Evolutionary conservation across 2,329 filamentous ascomycete species (phyloP).

Genomic region (Alternaria angustiovoidea): DNA sequence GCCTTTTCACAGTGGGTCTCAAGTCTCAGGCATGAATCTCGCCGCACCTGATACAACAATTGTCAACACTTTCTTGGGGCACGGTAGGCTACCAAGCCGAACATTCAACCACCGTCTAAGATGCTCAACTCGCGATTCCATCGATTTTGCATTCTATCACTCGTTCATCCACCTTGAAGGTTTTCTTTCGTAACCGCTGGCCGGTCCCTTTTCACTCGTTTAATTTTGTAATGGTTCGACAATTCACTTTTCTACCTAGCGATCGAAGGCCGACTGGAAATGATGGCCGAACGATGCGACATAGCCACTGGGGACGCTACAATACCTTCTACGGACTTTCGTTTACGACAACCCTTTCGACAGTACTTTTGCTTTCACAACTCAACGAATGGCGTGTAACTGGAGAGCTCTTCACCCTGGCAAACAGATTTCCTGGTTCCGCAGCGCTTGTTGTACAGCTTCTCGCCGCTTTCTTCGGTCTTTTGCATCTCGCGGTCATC

Average conservation of each 20-base stretch:
- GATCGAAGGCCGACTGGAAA: slow-evolving; percentile 15
- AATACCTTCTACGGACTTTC: slow-evolving; percentile 40
- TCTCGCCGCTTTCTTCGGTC: slow-evolving; percentile 37
- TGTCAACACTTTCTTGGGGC: slow-evolving; percentile 14
- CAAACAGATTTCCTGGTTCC: slow-evolving; percentile 32
- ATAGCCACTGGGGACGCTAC: slow-evolving; percentile 36
- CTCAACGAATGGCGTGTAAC: slow-evolving; percentile 33
- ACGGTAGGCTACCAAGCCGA: slow-evolving; percentile 15
- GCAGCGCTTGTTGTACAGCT: slow-evolving; percentile 37
- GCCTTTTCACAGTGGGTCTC: slow-evolving; percentile 7
- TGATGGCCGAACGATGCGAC: slow-evolving; percentile 26
- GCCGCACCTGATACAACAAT: slow-evolving; percentile 24
- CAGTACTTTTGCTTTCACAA: neutral
- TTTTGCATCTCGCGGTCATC: slow-evolving; percentile 39
- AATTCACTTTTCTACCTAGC: slow-evolving; percentile 28
- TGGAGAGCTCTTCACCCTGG: slow-evolving; percentile 27
- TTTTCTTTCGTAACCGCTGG: slow-evolving; percentile 23
- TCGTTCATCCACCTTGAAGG: slow-evolving; percentile 7
- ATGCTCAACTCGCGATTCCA: neutral
- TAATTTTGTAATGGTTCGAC: slow-evolving; percentile 29
- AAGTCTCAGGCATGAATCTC: slow-evolving; percentile 17
- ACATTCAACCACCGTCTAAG: slow-evolving; percentile 1
- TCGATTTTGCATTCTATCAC: neutral
- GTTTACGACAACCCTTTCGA: slow-evolving; percentile 31
- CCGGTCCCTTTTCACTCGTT: slow-evolving; percentile 18